Evolutionary conservation across 2,329 filamentous ascomycete genomes (phyloP).

Genomic region (Trichothecium roseum): DNA sequence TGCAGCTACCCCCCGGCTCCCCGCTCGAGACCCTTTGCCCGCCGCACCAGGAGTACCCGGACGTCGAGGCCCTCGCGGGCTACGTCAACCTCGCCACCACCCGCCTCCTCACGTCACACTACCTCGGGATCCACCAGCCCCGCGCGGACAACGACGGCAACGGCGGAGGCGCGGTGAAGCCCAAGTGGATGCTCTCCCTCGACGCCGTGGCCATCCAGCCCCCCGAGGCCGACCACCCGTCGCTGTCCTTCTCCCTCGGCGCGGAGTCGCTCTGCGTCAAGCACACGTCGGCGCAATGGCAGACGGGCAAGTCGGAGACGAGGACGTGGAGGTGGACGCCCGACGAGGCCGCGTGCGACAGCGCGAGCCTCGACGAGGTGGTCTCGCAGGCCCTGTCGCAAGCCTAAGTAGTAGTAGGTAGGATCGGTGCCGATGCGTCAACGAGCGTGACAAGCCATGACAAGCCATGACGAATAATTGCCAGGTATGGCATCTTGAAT

Average conservation of each 20-base stretch:
- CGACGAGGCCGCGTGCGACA: slow-evolving; percentile 6
- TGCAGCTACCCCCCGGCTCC: slow-evolving; percentile 26
- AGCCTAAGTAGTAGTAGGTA: too few species aligned
- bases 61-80: slow-evolving; percentile 29
- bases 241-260: slow-evolving; percentile 20
- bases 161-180: too few species aligned
- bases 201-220: slow-evolving; percentile 21
- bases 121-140: slow-evolving; percentile 14
- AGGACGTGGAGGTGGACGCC: slow-evolving; percentile 20
- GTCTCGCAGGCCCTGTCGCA: not conserved
- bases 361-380: not conserved
- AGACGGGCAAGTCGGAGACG: slow-evolving; percentile 6
- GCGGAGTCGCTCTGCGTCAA: too few species aligned
- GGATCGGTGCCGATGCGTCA: too few species aligned
- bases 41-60: slow-evolving; percentile 34
- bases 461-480: too few species aligned
- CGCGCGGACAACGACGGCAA: slow-evolving; percentile 1
- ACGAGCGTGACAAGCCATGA: too few species aligned
- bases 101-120: slow-evolving; percentile 27
- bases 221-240: slow-evolving; percentile 13
- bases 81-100: slow-evolving; percentile 34
- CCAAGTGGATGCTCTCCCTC: slow-evolving; percentile 18
- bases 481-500: too few species aligned
- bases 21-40: slow-evolving; percentile 28
- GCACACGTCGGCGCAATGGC: slow-evolving; percentile 6